Evolutionary conservation across 2,329 filamentous ascomycete genomes (phyloP).

Genomic region (Pezicula radicicola): DNA sequence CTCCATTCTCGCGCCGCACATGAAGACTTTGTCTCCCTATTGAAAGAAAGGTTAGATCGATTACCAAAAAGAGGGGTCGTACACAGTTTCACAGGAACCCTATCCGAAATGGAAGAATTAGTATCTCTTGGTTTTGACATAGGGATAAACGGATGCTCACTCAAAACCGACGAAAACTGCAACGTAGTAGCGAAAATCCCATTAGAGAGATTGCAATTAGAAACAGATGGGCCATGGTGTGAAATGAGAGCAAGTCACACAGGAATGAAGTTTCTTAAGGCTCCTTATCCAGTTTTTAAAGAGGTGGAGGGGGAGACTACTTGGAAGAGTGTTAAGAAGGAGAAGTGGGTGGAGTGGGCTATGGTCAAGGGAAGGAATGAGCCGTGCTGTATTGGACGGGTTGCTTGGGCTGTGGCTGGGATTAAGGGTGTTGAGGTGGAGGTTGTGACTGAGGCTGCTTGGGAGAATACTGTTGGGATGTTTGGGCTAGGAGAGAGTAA

Average conservation of each 20-base stretch:
- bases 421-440: slow-evolving; percentile 79
- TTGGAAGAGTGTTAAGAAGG: slow-evolving; percentile 89
- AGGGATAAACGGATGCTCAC: slow-evolving; percentile 93
- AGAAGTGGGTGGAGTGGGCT: slow-evolving; percentile 82
- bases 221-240: slow-evolving; percentile 98
- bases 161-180: slow-evolving; percentile 92
- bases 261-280: slow-evolving; percentile 40
- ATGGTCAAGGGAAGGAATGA: slow-evolving; percentile 98
- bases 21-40: slow-evolving; percentile 73
- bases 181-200: slow-evolving; percentile 78
- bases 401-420: slow-evolving; percentile 84
- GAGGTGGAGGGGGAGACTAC: slow-evolving; percentile 51
- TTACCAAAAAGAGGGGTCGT: slow-evolving; percentile 79
- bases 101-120: slow-evolving; percentile 78
- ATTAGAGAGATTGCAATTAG: slow-evolving; percentile 80
- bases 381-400: slow-evolving; percentile 78
- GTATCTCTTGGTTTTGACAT: slow-evolving; percentile 81
- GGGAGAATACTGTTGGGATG: slow-evolving; percentile 76
- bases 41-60: slow-evolving; percentile 60
- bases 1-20: slow-evolving; percentile 88
- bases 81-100: slow-evolving; percentile 89
- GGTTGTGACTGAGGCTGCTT: slow-evolving; percentile 82
- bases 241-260: slow-evolving; percentile 90
- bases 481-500: slow-evolving; percentile 69
- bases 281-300: slow-evolving; percentile 14